phyloP scores from a whole-genome alignment of 495 filamentous ascomycete genomes.

The Aspergillus sparsus region DNA sequence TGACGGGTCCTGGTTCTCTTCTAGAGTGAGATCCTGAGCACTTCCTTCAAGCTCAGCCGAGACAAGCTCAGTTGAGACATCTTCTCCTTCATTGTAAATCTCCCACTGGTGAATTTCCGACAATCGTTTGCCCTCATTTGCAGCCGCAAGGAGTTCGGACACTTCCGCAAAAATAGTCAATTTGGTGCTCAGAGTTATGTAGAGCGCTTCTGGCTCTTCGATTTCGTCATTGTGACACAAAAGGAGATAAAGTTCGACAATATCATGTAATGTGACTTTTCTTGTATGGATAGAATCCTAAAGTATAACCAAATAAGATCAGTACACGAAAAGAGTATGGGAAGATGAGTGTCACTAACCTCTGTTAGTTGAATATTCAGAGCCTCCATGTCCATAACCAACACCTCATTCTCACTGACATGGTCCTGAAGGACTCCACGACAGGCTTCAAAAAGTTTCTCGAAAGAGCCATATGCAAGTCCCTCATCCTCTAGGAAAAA shows the following conservation, averaged over 20 bases:
- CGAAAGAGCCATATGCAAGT: constrained; percentile 57
- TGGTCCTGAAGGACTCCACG: constrained; percentile 68
- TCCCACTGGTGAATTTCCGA: constrained; percentile 52
- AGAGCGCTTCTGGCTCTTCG: constrained; percentile 55
- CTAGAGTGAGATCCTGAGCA: constrained; percentile 13
- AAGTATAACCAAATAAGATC: not conserved
- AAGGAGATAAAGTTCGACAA: constrained; percentile 58
- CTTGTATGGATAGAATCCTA: constrained; percentile 49
- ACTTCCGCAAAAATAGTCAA: constrained; percentile 44
- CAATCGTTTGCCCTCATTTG: constrained; percentile 59
- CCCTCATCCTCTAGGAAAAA: constrained; percentile 73
- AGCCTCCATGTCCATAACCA: constrained; percentile 66
- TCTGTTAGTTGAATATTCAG: constrained; percentile 72
- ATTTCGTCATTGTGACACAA: constrained; percentile 62
- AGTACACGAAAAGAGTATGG: not conserved
- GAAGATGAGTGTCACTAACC: constrained; percentile 47
- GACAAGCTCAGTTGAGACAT: constrained; percentile 24
- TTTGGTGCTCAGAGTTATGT: constrained; percentile 54
- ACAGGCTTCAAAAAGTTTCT: constrained; percentile 62
- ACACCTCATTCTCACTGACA: constrained; percentile 64
- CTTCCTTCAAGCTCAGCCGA: constrained; percentile 25
- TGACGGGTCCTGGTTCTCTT: constrained; percentile 19
- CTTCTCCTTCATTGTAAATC: constrained; percentile 36
- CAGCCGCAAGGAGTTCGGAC: constrained; percentile 51
- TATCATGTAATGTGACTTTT: constrained; percentile 53